Conservation (phyloP, 495 filamentous ascomycete genomes). For the Aspergillus kassunensis region DNA sequence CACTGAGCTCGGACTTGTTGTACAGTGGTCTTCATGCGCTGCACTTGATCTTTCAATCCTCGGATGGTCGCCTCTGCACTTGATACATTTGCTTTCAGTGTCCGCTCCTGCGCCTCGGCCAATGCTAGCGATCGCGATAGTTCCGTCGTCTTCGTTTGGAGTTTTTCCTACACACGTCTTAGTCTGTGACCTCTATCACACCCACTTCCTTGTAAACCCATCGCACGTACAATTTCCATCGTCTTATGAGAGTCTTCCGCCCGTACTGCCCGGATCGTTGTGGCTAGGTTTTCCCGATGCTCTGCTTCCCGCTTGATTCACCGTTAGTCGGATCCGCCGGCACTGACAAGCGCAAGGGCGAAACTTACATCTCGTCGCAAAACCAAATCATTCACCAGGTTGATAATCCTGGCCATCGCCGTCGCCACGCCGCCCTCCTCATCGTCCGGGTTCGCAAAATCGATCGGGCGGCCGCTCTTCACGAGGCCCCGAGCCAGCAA, state of each 20-base stretch:
- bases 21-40: conserved; percentile 68
- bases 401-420: conserved; percentile 84
- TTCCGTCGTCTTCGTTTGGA: conserved; percentile 68
- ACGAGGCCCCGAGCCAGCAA: conserved; percentile 84
- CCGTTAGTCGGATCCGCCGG: conserved; percentile 15
- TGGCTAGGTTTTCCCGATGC: conserved; percentile 73
- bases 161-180: conserved; percentile 41
- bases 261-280: conserved; percentile 71
- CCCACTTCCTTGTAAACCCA: not conserved
- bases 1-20: conserved; percentile 81
- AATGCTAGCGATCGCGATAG: conserved; percentile 69
- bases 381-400: conserved; percentile 88
- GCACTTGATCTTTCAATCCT: conserved; percentile 73
- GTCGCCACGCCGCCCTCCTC: conserved; percentile 58
- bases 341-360: not conserved
- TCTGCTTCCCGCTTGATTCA: conserved; percentile 73
- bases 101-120: conserved; percentile 67
- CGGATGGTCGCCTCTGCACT: conserved; percentile 66
- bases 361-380: conserved; percentile 71
- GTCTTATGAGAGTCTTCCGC: conserved; percentile 66
- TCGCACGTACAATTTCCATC: conserved; percentile 46
- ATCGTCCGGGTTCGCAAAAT: conserved; percentile 74
- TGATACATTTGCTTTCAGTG: conserved; percentile 63
- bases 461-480: conserved; percentile 76
- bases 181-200: conserved; percentile 8